Conservation (phyloP, 2,329 filamentous ascomycete genomes). For the Fonsecaea erecta region DNA sequence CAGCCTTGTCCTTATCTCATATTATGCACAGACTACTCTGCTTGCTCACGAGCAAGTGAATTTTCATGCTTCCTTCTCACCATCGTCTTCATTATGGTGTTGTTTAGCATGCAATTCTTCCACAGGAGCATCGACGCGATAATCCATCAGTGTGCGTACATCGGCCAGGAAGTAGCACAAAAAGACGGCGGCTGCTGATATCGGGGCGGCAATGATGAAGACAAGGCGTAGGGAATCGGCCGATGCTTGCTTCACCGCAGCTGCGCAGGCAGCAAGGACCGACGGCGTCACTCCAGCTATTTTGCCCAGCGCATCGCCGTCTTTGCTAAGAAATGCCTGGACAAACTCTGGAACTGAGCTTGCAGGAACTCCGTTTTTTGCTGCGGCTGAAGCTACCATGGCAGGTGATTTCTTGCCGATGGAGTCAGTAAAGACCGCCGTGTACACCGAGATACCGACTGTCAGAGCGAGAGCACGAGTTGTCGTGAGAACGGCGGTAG, state of each 20-base stretch:
- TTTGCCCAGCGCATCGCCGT: constrained; percentile 1
- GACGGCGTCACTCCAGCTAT: constrained; percentile 20
- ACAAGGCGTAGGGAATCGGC: constrained; percentile 29
- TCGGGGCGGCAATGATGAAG: constrained; percentile 23
- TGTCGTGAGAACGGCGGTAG: constrained; percentile 7
- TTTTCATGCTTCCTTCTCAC: constrained; percentile 1
- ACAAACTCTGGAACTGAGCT: too few species aligned
- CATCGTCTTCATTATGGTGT: constrained; percentile 4
- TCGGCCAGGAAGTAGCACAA: constrained; percentile 27
- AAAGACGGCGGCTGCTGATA: constrained; percentile 23
- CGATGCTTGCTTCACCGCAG: constrained; percentile 27
- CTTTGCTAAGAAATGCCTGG: constrained; percentile 9
- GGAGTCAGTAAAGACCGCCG: too few species aligned
- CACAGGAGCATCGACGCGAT: constrained; percentile 27
- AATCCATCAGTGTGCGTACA: constrained; percentile 29
- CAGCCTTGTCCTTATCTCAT: too few species aligned
- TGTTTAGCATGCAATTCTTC: constrained; percentile 25
- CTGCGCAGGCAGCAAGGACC: constrained; percentile 3
- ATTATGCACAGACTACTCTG: too few species aligned
- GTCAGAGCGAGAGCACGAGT: too few species aligned
- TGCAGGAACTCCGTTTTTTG: too few species aligned
- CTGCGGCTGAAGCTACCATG: too few species aligned
- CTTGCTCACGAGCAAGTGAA: too few species aligned
- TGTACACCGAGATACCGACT: too few species aligned
- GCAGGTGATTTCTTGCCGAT: too few species aligned